Base-by-base conservation (phyloP, 352 stramenopile species). In the Aphanomyces euteiches region DNA sequence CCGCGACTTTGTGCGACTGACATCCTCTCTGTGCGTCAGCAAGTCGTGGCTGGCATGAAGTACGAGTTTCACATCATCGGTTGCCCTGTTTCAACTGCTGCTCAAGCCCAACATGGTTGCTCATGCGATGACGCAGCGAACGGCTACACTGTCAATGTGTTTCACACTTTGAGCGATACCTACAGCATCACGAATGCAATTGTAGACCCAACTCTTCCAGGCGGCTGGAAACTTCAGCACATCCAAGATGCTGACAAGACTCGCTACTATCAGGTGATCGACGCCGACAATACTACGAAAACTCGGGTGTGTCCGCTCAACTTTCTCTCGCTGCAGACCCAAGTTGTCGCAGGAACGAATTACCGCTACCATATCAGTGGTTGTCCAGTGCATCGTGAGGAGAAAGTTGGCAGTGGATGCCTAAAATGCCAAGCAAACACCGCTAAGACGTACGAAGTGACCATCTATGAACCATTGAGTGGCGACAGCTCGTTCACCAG, bases 21-120 rank as follows among this genome's bases (percentile, higher is more conserved):
- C 41, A 34, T 81, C 21, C 38, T 77, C 57, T 72, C 67, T 4
- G 75, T 83, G 66, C 70, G 86, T 74, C 77, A 82, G 77, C 80
- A 94, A 59, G 81, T 89, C 45, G 86, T 94, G 47, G 75, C 84
- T 0, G 86, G 86, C 34, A 90, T 74, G 58, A 94, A 92, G 75
- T 94, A 90, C 74, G 75, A 77, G 68, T 91, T 90, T 66, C 69
- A 80, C 64, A 79, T 91, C 39, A 59, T 73, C 21, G 86, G 83
- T 21, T 90, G 84, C 69, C 72, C 15, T 5, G 64, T 61, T 6
- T 13, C 56, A 4, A 38, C 34, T 0, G 64, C 64, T 7, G 10
- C 15, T 7, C 28, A 60, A 17, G 64, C 64, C 0, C 17, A 12
- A 7, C 7, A 40, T 12, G 64, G n/a, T 7, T 70, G 64, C 54